These are phyloP conservation scores for Sclerospora graminicola DNA, from an alignment of 352 stramenopile species.

Conservation along the genomic window DNA sequence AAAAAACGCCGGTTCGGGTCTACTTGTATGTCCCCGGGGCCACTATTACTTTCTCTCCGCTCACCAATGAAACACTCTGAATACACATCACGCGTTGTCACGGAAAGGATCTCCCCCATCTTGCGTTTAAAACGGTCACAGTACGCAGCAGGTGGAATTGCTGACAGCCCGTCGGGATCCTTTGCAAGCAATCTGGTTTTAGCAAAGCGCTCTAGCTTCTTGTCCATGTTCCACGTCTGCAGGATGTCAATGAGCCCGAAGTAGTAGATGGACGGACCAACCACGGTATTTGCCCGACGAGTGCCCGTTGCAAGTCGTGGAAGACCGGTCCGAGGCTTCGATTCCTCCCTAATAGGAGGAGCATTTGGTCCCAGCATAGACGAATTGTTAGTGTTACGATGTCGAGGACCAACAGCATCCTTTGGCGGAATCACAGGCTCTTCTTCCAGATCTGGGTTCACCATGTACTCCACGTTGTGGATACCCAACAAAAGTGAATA, in stretches of 20 bases:
- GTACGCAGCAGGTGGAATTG: slow-evolving; percentile 71
- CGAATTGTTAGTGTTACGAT: slow-evolving; percentile 27
- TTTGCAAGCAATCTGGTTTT: slow-evolving; percentile 81
- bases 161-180: slow-evolving; percentile 72
- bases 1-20: slow-evolving; percentile 39
- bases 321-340: slow-evolving; percentile 28
- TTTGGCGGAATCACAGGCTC: slow-evolving; percentile 23
- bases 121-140: slow-evolving; percentile 84
- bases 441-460: slow-evolving; percentile 65
- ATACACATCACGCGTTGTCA: slow-evolving; percentile 61
- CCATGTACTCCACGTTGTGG: slow-evolving; percentile 84
- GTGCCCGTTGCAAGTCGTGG: slow-evolving; percentile 58
- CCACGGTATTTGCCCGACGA: slow-evolving; percentile 75
- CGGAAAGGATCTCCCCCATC: slow-evolving; percentile 77
- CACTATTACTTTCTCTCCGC: slow-evolving; percentile 22
- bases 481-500: slow-evolving; percentile 86
- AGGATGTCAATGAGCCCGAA: slow-evolving; percentile 85
- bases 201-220: slow-evolving; percentile 82
- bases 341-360: slow-evolving; percentile 15
- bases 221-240: slow-evolving; percentile 86
- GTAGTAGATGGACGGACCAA: slow-evolving; percentile 81
- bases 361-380: slow-evolving; percentile 23
- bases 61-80: slow-evolving; percentile 26
- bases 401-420: slow-evolving; percentile 18
- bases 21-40: slow-evolving; percentile 1